Evolutionary conservation across 805 yeast species (phyloP).

Genomic region (Torulaspora delbrueckii): DNA sequence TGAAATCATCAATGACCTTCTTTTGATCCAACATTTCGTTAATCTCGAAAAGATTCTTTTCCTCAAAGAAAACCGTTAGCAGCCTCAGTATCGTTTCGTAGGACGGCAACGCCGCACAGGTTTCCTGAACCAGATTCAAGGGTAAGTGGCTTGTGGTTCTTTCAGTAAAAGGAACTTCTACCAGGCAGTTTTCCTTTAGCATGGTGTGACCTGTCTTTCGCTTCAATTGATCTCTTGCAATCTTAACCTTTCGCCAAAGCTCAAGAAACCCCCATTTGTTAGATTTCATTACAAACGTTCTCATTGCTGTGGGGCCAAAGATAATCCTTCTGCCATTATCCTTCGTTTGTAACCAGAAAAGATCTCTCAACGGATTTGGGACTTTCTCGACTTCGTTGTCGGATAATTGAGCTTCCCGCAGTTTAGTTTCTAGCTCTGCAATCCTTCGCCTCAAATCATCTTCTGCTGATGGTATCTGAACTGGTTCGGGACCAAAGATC

Average conservation of each 20-base stretch:
- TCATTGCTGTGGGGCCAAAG: conserved; percentile 33
- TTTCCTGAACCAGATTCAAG: conserved; percentile 6
- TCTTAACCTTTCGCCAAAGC: conserved; percentile 26
- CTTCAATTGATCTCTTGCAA: conserved; percentile 26
- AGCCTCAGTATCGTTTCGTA: conserved; percentile 14
- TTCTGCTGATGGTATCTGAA: not conserved
- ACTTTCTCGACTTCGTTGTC: not conserved
- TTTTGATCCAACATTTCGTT: conserved; percentile 17
- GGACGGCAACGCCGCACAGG: conserved; percentile 21
- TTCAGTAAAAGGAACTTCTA: conserved; percentile 11
- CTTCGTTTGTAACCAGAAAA: conserved; percentile 17
- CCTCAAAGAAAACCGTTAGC: conserved; percentile 17
- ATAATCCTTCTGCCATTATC: conserved; percentile 21
- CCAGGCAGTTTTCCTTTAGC: conserved; percentile 18
- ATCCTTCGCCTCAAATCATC: conserved; percentile 5
- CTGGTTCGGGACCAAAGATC: not conserved
- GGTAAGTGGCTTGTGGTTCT: conserved; percentile 8
- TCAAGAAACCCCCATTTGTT: conserved; percentile 18
- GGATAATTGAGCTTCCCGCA: not conserved
- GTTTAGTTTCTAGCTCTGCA: conserved; percentile 7
- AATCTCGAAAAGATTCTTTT: conserved; percentile 12
- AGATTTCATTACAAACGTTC: conserved; percentile 16
- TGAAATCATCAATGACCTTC: conserved; percentile 24
- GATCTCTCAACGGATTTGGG: conserved; percentile 12
- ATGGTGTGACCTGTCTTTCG: conserved; percentile 12